Conservation (phyloP, 768 basidiomycete genomes). For the Russula lepida region DNA sequence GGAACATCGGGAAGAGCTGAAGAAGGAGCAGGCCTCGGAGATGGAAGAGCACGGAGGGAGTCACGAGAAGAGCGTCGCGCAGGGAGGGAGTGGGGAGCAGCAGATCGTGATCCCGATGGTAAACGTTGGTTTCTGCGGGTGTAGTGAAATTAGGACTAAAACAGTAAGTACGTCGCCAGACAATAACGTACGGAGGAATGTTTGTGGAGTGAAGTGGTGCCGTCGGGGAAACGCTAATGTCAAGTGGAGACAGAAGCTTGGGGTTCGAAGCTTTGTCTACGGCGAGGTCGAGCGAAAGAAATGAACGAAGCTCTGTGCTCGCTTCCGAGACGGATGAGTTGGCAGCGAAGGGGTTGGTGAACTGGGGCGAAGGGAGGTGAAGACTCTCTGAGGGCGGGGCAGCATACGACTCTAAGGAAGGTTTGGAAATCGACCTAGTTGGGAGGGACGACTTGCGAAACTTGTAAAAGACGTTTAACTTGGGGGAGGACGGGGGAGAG, state of each 20-base stretch:
- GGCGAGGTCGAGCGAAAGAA: conserved; percentile 62
- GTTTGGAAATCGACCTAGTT: neutral
- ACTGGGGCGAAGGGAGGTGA: neutral
- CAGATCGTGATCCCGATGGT: neutral
- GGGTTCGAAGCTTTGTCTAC: conserved; percentile 37
- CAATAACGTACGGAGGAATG: neutral
- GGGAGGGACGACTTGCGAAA: conserved; percentile 21
- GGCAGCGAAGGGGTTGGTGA: conserved; percentile 15
- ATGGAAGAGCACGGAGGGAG: conserved; percentile 44
- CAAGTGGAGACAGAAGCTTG: conserved; percentile 32
- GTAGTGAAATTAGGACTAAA: neutral
- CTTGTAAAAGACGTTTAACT: conserved; percentile 7
- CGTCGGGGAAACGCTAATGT: conserved; percentile 17
- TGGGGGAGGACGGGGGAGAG: conserved; percentile 12
- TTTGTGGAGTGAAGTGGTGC: conserved; percentile 1
- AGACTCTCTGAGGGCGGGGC: neutral
- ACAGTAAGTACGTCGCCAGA: neutral
- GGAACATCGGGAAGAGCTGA: conserved; percentile 42
- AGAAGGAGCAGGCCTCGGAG: conserved; percentile 53
- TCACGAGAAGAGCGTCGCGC: conserved; percentile 33
- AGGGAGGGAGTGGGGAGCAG: conserved; percentile 17
- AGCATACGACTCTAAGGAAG: neutral
- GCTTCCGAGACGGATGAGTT: neutral
- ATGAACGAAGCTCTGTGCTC: conserved; percentile 36
- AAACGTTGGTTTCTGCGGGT: conserved; percentile 18